These are phyloP conservation scores for Wickerhamomyces xylosicus DNA, from an alignment of 805 yeast genomes.

Conservation along the genomic window DNA sequence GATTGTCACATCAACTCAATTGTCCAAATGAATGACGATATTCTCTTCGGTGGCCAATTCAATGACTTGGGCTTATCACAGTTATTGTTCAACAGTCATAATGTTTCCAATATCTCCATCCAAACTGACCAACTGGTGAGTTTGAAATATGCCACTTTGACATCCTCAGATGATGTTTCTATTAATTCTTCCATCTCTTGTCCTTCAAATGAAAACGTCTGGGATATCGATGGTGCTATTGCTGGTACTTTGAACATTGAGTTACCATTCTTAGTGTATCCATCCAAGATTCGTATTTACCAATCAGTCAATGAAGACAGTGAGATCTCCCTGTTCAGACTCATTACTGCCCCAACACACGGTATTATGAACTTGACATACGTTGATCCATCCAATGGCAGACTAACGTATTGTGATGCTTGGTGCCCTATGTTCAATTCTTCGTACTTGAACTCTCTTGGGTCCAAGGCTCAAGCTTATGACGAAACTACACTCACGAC, in stretches of 20 bases:
- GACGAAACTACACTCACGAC: slow-evolving; percentile 26
- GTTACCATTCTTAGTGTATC: slow-evolving; percentile 45
- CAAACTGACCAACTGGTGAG: slow-evolving; percentile 56
- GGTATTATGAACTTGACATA: slow-evolving; percentile 91
- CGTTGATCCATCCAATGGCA: slow-evolving; percentile 59
- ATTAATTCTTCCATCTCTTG: slow-evolving; percentile 42
- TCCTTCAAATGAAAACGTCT: slow-evolving; percentile 24
- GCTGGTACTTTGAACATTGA: slow-evolving; percentile 60
- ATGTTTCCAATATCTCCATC: slow-evolving; percentile 28
- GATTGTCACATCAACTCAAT: slow-evolving; percentile 56
- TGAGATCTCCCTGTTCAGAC: slow-evolving; percentile 52
- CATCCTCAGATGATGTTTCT: slow-evolving; percentile 27
- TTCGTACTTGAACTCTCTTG: slow-evolving; percentile 20
- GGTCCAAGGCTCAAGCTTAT: slow-evolving; percentile 11
- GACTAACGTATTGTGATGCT: slow-evolving; percentile 66
- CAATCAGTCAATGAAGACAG: slow-evolving; percentile 39
- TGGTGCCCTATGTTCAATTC: slow-evolving; percentile 65
- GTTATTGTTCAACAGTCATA: slow-evolving; percentile 19
- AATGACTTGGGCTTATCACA: slow-evolving; percentile 28
- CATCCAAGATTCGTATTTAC: slow-evolving; percentile 66
- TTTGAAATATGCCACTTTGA: slow-evolving; percentile 42
- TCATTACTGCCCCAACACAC: slow-evolving; percentile 66
- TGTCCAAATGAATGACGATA: slow-evolving; percentile 31
- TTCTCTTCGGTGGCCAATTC: slow-evolving; percentile 78
- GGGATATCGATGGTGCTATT: slow-evolving; percentile 39